Percentiles rank a stretch among this genome's conserved stretches.
Conservation (phyloP, 2,329 filamentous ascomycete species). For the Neofusicoccum sp. region DNA sequence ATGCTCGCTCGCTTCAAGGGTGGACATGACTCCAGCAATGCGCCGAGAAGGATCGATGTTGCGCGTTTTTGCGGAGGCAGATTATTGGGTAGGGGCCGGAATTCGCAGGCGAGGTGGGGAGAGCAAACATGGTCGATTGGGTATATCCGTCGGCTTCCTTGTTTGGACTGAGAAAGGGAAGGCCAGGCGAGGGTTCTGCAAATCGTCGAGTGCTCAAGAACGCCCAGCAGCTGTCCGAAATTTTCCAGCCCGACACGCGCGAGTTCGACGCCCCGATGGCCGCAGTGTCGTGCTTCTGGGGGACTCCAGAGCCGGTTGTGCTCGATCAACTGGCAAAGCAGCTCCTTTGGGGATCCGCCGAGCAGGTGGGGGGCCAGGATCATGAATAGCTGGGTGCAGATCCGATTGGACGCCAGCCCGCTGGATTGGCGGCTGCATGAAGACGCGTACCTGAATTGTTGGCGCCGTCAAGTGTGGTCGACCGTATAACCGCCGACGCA, state of each 20-base stretch:
- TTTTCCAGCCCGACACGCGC: too few species aligned
- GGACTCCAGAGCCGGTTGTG: neutral
- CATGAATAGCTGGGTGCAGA: neutral
- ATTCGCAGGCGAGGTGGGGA: neutral
- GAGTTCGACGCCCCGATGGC: too few species aligned
- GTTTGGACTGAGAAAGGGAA: too few species aligned
- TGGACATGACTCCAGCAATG: neutral
- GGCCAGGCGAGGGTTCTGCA: too few species aligned
- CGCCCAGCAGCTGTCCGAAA: too few species aligned
- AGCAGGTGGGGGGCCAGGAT: neutral
- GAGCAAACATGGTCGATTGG: neutral
- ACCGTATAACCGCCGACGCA: neutral
- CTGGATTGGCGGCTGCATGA: neutral
- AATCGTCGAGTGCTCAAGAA: too few species aligned
- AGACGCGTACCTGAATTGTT: neutral
- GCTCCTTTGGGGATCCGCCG: neutral
- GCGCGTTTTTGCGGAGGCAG: neutral
- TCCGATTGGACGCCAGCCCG: slow-evolving; percentile 6
- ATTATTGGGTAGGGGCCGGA: neutral
- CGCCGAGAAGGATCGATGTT: neutral
- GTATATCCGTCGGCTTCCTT: too few species aligned
- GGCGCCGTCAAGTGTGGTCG: neutral
- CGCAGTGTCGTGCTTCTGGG: too few species aligned
- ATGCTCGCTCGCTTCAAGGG: neutral
- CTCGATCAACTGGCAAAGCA: neutral